Percentiles rank a stretch among this genome's conserved stretches.
Conservation (phyloP, 306 rosid species). For the Citrullus amarus region DNA sequence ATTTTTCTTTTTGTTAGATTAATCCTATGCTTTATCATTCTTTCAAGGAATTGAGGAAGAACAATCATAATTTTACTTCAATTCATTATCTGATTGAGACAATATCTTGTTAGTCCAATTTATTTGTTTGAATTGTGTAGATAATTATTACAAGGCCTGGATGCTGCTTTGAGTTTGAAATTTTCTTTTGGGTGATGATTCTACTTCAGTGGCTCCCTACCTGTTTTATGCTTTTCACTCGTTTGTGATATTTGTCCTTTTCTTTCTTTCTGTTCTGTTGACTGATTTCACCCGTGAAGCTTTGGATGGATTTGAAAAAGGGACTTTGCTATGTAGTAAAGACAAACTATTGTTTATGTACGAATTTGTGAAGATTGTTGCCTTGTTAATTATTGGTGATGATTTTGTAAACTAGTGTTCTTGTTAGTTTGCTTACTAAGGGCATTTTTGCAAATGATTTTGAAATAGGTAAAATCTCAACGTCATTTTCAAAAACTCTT, state of each 20-base stretch:
- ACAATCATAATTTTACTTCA: not conserved
- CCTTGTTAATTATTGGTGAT: not conserved
- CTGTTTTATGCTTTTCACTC: not conserved
- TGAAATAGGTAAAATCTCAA: too few relatives aligned
- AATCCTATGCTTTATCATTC: not conserved
- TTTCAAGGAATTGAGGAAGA: not conserved
- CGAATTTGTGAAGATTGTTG: not conserved
- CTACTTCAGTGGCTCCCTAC: not conserved
- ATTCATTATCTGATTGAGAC: not conserved
- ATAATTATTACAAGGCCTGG: not conserved
- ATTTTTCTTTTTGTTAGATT: not conserved
- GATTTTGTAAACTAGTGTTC: too few relatives aligned
- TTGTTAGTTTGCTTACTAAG: too few relatives aligned
- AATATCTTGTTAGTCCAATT: not conserved
- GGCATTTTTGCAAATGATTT: too few relatives aligned
- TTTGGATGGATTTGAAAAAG: not conserved
- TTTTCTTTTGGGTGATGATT: not conserved
- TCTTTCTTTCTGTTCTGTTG: constrained; percentile 1
- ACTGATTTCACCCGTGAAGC: constrained; percentile 9
- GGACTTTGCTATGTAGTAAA: not conserved
- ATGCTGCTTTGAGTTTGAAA: not conserved
- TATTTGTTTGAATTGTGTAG: not conserved
- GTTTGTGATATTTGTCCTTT: constrained; percentile 8
- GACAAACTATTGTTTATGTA: not conserved
- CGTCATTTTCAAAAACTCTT: not conserved